These are phyloP conservation scores for Cryptococcus maquisensis DNA, from an alignment of 1,284 basidiomycete genomes.

Conservation along the genomic window DNA sequence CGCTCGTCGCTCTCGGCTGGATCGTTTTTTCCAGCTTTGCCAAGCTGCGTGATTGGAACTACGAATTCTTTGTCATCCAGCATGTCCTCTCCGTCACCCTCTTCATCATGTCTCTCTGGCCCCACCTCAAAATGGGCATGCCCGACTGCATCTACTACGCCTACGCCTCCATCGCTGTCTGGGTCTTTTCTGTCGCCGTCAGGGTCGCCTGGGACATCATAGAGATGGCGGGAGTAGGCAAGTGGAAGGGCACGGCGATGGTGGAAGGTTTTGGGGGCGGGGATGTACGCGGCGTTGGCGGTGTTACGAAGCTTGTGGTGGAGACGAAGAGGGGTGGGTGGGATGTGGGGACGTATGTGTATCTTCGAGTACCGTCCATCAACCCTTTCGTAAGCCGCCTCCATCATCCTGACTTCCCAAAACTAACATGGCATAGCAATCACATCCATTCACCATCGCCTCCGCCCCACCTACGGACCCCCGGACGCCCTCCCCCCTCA, in stretches of 20 bases:
- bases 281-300: background rate
- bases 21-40: constrained; percentile 9
- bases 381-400: constrained; percentile 5
- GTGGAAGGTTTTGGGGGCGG: background rate
- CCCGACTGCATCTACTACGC: background rate
- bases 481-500: background rate
- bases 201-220: background rate
- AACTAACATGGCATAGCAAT: background rate
- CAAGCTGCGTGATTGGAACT: constrained; percentile 4
- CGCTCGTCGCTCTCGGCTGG: constrained; percentile 3
- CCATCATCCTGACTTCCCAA: background rate
- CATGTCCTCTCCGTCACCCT: constrained; percentile 2
- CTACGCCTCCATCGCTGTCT: constrained; percentile 3
- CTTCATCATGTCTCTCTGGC: constrained; percentile 3
- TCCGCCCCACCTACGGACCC: background rate
- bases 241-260: background rate
- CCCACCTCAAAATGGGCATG: constrained; percentile 2
- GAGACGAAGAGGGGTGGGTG: background rate
- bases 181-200: constrained; percentile 4
- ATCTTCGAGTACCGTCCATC: background rate
- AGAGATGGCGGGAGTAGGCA: background rate
- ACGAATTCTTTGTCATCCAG: constrained; percentile 8
- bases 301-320: constrained; percentile 1
- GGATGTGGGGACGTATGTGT: constrained; percentile 3
- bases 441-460: constrained; percentile 1